Evolutionary conservation across 2,329 filamentous ascomycete genomes (phyloP).

Genomic region (Talaromyces amestolkiae): DNA sequence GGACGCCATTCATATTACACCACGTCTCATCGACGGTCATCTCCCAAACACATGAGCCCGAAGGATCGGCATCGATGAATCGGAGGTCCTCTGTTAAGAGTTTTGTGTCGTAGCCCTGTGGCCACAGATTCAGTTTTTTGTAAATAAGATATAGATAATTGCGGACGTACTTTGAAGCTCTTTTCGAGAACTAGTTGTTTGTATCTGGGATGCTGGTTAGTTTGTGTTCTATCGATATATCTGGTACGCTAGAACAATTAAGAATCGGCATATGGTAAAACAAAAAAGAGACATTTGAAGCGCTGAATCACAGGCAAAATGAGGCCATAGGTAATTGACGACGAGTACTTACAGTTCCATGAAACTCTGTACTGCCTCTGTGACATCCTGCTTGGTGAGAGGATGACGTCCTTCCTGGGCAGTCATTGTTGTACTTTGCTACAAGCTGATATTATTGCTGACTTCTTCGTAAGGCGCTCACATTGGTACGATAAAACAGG

Average conservation of each 20-base stretch:
- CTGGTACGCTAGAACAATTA: background rate
- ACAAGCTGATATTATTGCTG: background rate
- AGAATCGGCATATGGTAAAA: background rate
- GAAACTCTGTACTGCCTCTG: constrained; percentile 13
- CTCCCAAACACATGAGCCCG: constrained; percentile 26
- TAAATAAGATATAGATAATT: background rate
- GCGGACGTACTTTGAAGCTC: constrained; percentile 7
- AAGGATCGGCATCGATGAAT: constrained; percentile 26
- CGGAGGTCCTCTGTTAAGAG: constrained; percentile 26
- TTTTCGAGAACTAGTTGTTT: constrained; percentile 15
- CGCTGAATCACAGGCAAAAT: background rate
- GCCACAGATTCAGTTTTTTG: too few species aligned
- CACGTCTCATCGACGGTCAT: constrained; percentile 25
- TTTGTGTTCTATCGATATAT: background rate
- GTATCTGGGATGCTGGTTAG: background rate
- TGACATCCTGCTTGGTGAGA: constrained; percentile 14
- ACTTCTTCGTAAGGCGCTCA: background rate
- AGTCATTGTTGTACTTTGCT: background rate
- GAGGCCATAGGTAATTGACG: too few species aligned
- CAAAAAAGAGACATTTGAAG: background rate
- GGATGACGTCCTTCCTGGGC: background rate
- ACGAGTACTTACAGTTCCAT: constrained; percentile 13
- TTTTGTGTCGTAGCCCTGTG: constrained; percentile 25
- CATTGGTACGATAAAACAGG: background rate
- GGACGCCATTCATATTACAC: constrained; percentile 29